Evolutionary conservation across 495 filamentous ascomycete species (phyloP), one percentile per base, ranked within the genome.

Genomic region (Talaromyces borbonicus): DNA sequence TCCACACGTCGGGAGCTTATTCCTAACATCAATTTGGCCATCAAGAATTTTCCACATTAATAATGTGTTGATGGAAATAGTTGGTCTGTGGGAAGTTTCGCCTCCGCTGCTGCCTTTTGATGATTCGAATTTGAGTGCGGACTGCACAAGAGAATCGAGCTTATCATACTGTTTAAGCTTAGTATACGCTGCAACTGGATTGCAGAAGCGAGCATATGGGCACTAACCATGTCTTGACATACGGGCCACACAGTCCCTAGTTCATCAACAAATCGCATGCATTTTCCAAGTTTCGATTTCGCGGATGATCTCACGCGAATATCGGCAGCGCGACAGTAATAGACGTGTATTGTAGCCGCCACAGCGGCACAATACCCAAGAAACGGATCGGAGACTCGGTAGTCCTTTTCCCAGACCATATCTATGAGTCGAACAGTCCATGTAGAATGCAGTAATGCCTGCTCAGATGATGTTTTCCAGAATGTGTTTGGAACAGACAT

Each of bases 231-330:
- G 12, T 12, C 14, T 12, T 46, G 43, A 9, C 43, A 46, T 6
- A 46, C 29, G 1, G 43, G 43, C 43, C 43, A 46, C 7, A 35
- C 18, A 23, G 43, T 46, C 9, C 43, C 43, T 20, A 46, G n/a
- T 8, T 46, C 43, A 25, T 46, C 43, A 46, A 46, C 43, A 36
- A 46, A 46, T 5, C 43, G 27, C 43, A 46, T 46, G 30, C 43
- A 46, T 14, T 46, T 46, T 5, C 18, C 22, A 9, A 46, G 43
- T 25, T 46, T 46, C 0, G 15, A 23, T 22, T 46, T 29, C 18
- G 43, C 43, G n/a, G 43, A 46, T 35, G 43, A 35, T 4, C 43
- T 31, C 20, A 46, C 43, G 18, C 43, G 43, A 12, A 46, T 46
- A 24, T 46, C 29, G 18, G 31, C 16, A 36, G 43, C 43, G 15